Conservation (phyloP, 331 rosid genomes). For the Erythrophleum ivorense region DNA sequence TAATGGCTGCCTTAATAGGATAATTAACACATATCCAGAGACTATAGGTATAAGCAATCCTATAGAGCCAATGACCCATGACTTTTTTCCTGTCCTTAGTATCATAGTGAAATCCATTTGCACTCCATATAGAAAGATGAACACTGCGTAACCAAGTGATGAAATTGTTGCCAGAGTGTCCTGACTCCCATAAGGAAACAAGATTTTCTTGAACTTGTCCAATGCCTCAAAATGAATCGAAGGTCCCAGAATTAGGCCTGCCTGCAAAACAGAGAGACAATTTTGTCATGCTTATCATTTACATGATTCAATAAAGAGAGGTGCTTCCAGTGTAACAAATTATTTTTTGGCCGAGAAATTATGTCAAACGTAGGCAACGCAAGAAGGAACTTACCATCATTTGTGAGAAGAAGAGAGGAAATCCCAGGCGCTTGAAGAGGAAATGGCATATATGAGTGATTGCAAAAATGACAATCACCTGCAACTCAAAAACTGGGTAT, state of each 20-base stretch:
- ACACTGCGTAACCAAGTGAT: slow-evolving; percentile 45
- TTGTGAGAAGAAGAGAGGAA: slow-evolving; percentile 49
- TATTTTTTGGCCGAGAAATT: neutral
- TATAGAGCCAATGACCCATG: slow-evolving; percentile 44
- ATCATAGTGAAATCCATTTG: slow-evolving; percentile 63
- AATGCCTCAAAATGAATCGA: neutral
- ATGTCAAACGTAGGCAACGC: neutral
- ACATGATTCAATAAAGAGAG: neutral
- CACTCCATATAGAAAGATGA: slow-evolving; percentile 52
- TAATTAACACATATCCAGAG: neutral
- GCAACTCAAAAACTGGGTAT: slow-evolving; percentile 43
- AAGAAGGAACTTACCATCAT: slow-evolving; percentile 38
- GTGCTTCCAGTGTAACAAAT: neutral
- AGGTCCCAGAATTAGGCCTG: slow-evolving; percentile 43
- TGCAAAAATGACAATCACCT: slow-evolving; percentile 40
- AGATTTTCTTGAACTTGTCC: neutral
- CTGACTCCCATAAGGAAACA: slow-evolving; percentile 56
- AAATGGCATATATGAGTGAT: slow-evolving; percentile 35
- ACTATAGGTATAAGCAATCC: slow-evolving; percentile 30
- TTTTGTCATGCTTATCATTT: neutral
- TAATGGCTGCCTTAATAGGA: neutral
- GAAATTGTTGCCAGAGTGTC: slow-evolving; percentile 52
- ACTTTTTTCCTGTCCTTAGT: slow-evolving; percentile 51
- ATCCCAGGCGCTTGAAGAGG: slow-evolving; percentile 38
- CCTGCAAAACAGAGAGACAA: slow-evolving; percentile 34